phyloP scores from a whole-genome alignment of 345 rosid species.

The Clarkia xantiana region DNA sequence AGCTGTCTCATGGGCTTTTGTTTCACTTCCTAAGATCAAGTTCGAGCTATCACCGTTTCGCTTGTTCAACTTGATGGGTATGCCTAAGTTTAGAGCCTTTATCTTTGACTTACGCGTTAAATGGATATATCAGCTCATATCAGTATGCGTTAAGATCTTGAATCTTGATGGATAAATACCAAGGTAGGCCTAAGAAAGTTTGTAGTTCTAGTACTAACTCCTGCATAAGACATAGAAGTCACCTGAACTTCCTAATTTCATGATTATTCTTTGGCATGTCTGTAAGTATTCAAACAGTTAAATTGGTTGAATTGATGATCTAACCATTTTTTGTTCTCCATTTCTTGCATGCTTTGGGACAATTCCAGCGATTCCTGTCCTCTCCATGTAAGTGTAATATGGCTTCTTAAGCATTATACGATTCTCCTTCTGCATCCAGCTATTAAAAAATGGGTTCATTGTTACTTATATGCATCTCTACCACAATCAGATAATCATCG shows the following conservation, averaged over 20 bases:
- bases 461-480: no score
- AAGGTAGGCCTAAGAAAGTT: no score
- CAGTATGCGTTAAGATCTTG: no score
- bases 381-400: slow-evolving; percentile 65
- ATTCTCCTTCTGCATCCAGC: no score
- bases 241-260: background rate
- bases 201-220: no score
- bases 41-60: slow-evolving; percentile 91
- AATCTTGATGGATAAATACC: no score
- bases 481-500: no score
- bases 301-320: background rate
- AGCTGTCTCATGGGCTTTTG: slow-evolving; percentile 94
- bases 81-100: slow-evolving; percentile 10
- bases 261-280: background rate
- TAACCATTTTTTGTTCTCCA: slow-evolving; percentile 3
- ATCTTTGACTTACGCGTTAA: slow-evolving; percentile 16
- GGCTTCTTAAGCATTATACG: no score
- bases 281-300: background rate
- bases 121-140: no score
- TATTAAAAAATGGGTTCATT: no score
- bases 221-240: no score
- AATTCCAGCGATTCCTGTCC: slow-evolving; percentile 85
- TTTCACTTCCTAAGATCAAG: slow-evolving; percentile 89
- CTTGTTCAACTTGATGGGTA: slow-evolving; percentile 93
- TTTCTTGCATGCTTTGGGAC: slow-evolving; percentile 26